phyloP scores from a whole-genome alignment of 2,329 filamentous ascomycete species.

The Tympanopsis confertula region DNA sequence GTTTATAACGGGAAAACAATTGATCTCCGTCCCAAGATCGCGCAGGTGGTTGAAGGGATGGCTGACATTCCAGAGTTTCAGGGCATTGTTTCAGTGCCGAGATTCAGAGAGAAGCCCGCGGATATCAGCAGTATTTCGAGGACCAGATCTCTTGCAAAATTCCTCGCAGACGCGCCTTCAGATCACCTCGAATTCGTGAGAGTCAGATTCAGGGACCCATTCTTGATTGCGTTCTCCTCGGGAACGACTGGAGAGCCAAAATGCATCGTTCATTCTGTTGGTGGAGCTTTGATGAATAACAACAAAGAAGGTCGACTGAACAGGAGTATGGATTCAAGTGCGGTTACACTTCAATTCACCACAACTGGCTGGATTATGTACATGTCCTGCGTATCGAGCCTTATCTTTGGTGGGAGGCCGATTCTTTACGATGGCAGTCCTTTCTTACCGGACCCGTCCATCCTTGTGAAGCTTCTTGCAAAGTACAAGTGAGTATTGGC shows the following conservation, averaged over 20 bases:
- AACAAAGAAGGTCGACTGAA: constrained; percentile 49
- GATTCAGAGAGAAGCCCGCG: constrained; percentile 44
- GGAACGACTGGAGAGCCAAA: constrained; percentile 54
- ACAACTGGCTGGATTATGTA: constrained; percentile 63
- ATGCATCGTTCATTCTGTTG: constrained; percentile 48
- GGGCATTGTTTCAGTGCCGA: constrained; percentile 51
- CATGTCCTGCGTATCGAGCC: constrained; percentile 42
- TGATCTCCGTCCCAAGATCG: constrained; percentile 64
- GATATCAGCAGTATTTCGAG: constrained; percentile 42
- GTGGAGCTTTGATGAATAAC: constrained; percentile 31
- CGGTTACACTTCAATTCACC: constrained; percentile 42
- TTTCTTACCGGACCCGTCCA: constrained; percentile 55
- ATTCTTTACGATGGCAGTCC: constrained; percentile 78
- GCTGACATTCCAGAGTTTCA: constrained; percentile 45
- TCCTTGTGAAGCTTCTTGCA: constrained; percentile 50
- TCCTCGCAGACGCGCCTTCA: constrained; percentile 20
- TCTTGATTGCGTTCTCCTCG: constrained; percentile 61
- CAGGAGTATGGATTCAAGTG: constrained; percentile 26
- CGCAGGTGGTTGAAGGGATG: constrained; percentile 52
- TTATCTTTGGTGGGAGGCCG: constrained; percentile 47
- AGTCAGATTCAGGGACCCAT: constrained; percentile 61
- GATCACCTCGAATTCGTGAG: constrained; percentile 40
- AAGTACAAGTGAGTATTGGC: constrained; percentile 31
- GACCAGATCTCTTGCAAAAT: constrained; percentile 20
- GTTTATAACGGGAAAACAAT: constrained; percentile 69